Base-by-base conservation (phyloP, 768 basidiomycete genomes). In the Psilocybe sp. region DNA sequence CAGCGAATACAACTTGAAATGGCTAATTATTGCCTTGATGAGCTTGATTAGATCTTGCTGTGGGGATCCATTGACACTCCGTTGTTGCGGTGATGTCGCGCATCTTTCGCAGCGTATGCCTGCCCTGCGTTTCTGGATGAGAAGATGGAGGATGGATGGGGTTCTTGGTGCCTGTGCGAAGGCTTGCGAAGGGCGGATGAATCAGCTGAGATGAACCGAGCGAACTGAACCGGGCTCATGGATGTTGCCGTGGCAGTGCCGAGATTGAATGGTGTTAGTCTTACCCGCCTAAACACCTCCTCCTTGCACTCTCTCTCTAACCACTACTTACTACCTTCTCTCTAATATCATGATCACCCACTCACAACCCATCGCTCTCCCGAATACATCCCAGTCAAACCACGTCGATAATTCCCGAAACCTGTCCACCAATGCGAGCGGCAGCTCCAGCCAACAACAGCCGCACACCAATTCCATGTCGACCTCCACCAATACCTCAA, bases 311-410 rank as follows among this genome's bases (percentile, higher is more conserved):
- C 41, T 31, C 47, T 33, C 31, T 43, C 48, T 47, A 34, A 48
- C 48, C 51, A 44, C 44, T 47, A 40, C 41, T 23, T 44, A 19
- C 49, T 38, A 11, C 19, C 42, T 20, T 14, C 5, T 34, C 19
- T 16, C 33, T 20, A 28, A 44, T 38, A 57, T 50, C 44, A 64
- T 64, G 63, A 62, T 62, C 43, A 56, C 60, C n/a, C 57, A 59
- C 46, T 69, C 75, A 11, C 71, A 77, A 50, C 76, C 76, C 57
- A 77, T 78, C 60, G 75, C 76, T n/a, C 68, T 77, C 51, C 74
- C 75, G 19, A 47, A 54, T 7, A 28, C 23, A 39, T 36, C 39
- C 16, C 46, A 47, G n/a, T 31, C 16, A n/a, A 40, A 52, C 58
- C 42, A 49, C 60, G n/a, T 48, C 60, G 46, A 49, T 52, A 44